Evolutionary conservation across 2,329 filamentous ascomycete genomes (phyloP).

Genomic region (Epichloe bromicola): DNA sequence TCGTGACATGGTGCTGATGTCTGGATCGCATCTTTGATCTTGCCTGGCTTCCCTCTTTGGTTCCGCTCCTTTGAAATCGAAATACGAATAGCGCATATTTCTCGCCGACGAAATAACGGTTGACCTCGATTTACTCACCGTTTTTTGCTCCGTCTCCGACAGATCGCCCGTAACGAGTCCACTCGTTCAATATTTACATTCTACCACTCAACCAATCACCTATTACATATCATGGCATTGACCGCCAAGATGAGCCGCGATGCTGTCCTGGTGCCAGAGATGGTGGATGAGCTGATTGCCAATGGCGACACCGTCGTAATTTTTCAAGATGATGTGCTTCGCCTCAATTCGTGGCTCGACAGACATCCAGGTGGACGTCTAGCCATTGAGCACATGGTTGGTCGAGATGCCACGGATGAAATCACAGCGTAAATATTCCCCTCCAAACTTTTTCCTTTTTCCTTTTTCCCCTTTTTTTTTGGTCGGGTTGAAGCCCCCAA

Average conservation of each 20-base stretch:
- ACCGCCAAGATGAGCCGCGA: slow-evolving; percentile 26
- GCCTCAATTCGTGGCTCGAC: slow-evolving; percentile 44
- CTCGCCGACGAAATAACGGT: neutral
- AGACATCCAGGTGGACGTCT: slow-evolving; percentile 46
- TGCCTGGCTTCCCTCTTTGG: neutral
- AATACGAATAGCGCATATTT: neutral
- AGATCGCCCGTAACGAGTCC: neutral
- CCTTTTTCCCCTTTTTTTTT: neutral
- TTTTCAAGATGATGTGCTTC: slow-evolving; percentile 39
- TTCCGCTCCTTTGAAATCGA: neutral
- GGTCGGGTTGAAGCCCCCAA: neutral
- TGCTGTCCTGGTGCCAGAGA: slow-evolving; percentile 27
- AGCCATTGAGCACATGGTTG: slow-evolving; percentile 42
- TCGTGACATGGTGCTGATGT: neutral
- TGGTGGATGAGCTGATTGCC: slow-evolving; percentile 38
- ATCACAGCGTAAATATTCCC: slow-evolving; percentile 19
- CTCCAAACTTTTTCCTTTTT: neutral
- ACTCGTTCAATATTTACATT: neutral
- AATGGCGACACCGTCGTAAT: slow-evolving; percentile 43
- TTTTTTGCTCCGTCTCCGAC: too few species aligned
- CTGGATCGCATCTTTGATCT: neutral
- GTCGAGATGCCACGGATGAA: slow-evolving; percentile 23
- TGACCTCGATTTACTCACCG: neutral
- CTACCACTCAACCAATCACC: neutral
- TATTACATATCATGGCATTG: neutral